Percentiles rank a stretch among this genome's conserved stretches.
Evolutionary conservation across 768 basidiomycete species (phyloP).

Genomic region (Boletus edulis): DNA sequence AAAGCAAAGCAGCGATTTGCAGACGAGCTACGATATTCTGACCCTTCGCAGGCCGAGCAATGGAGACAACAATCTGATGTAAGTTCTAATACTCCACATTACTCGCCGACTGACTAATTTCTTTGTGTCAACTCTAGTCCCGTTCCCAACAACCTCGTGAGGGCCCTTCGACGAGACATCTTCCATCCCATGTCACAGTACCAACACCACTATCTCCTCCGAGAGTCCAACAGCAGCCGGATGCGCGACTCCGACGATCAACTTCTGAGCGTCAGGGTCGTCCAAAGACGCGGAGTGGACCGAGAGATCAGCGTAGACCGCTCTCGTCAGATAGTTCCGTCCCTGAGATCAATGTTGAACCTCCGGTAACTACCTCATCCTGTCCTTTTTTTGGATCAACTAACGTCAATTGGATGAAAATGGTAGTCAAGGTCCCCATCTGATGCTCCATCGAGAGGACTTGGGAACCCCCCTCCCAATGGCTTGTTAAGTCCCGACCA

Average conservation of each 20-base stretch:
- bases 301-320: slow-evolving; percentile 21
- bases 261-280: slow-evolving; percentile 25
- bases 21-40: slow-evolving; percentile 35
- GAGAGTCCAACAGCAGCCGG: slow-evolving; percentile 9
- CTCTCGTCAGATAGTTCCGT: slow-evolving; percentile 34
- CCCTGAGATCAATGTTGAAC: slow-evolving; percentile 32
- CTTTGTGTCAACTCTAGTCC: slow-evolving; percentile 11
- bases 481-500: slow-evolving; percentile 32
- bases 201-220: slow-evolving; percentile 30
- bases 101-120: background rate
- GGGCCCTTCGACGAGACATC: slow-evolving; percentile 10
- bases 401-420: slow-evolving; percentile 13
- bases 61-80: slow-evolving; percentile 30
- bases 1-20: slow-evolving; percentile 30
- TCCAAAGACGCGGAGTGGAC: slow-evolving; percentile 13
- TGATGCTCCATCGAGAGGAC: slow-evolving; percentile 32
- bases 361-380: slow-evolving; percentile 25
- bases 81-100: background rate
- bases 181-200: slow-evolving; percentile 19
- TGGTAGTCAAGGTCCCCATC: slow-evolving; percentile 31
- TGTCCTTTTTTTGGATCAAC: slow-evolving; percentile 6
- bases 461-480: slow-evolving; percentile 1
- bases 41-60: slow-evolving; percentile 29
- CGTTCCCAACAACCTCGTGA: slow-evolving; percentile 17
- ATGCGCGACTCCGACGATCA: slow-evolving; percentile 10